Base-by-base conservation (phyloP, 1,284 basidiomycete species). In the Moesziomyces sp. region DNA sequence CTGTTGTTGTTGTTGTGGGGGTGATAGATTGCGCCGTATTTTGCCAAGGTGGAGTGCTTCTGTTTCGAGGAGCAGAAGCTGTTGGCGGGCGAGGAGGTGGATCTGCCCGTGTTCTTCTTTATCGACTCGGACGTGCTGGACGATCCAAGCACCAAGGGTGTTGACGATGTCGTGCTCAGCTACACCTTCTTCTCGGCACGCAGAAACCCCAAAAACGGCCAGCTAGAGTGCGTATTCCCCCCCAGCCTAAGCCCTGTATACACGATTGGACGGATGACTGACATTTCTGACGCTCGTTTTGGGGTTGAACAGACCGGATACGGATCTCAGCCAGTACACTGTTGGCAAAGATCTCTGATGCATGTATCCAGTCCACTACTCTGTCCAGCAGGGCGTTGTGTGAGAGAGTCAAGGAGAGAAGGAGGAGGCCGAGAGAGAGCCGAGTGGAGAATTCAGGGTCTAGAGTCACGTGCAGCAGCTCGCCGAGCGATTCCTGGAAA, bases 11-110 rank as follows among this genome's bases (percentile, higher is more conserved):
- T 3, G 35, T 16, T 21, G 11, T 11, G 10, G 38, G 11, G 48
- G 2, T 28, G 33, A 11, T 82, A 97, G 93, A 90, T 98, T 76
- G 97, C 97, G 7, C 94, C 96, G 0, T 99, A 98, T 85, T 99
- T 99, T 84, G 93, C 95, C 60, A 99, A 99, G 86, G 94, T 99
- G 9, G 97, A 99, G 85, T 99, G 97, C 79, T 99, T 99, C 87
- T 99, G 97, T 86, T 99, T 99, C 78, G 97, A 99, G 85, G 97
- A 99, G 84, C 97, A 99, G 85, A 93, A 91, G 79, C 89, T 99
- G 19, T 87, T 97, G 23, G 95, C 96, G 0, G 91, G 92, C 23
- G 97, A 99, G 86, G 95, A 98, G 85, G 93, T 99, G 19, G 97
- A 99, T 85, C 92, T 99, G 88, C 97, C 97, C 18, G 88, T 99